Conservation (phyloP, 192 early-diverging fungal species). For the Fimicolochytrium jonesii region DNA sequence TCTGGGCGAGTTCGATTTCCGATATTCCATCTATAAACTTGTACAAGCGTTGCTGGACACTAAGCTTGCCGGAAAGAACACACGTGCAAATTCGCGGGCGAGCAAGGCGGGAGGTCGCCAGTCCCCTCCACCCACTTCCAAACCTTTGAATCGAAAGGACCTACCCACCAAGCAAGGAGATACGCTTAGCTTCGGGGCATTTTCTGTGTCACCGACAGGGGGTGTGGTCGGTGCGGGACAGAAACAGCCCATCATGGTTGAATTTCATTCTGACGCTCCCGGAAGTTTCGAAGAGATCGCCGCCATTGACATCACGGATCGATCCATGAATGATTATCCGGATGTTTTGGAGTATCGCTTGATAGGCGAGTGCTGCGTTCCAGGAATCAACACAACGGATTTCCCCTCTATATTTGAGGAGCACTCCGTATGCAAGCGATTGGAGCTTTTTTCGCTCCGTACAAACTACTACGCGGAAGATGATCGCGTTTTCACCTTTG, state of each 20-base stretch:
- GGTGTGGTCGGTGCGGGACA: conserved; percentile 44
- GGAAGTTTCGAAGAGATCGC: conserved; percentile 57
- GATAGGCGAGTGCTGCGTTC: conserved; percentile 54
- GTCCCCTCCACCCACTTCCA: conserved; percentile 36
- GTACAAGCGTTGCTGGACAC: conserved; percentile 34
- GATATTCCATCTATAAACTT: conserved; percentile 53
- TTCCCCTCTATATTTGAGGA: conserved; percentile 60
- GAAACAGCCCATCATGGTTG: conserved; percentile 56
- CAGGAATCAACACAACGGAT: conserved; percentile 58
- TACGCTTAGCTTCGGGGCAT: conserved; percentile 53
- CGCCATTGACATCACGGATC: conserved; percentile 54
- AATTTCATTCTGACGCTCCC: conserved; percentile 56
- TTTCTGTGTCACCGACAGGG: conserved; percentile 53
- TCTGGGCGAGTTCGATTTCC: conserved; percentile 61
- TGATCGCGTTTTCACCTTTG: conserved; percentile 57
- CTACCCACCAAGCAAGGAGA: conserved; percentile 46
- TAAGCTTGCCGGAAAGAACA: conserved; percentile 36
- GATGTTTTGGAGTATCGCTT: conserved; percentile 54
- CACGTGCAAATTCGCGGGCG: conserved; percentile 34
- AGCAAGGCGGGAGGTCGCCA: conserved; percentile 30
- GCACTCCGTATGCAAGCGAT: conserved; percentile 54
- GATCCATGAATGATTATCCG: conserved; percentile 39
- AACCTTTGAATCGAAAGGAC: conserved; percentile 43
- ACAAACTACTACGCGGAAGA: conserved; percentile 62
- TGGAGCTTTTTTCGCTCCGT: conserved; percentile 51